Base-by-base conservation (phyloP, 768 basidiomycete genomes). In the Tephrocybe sp. region DNA sequence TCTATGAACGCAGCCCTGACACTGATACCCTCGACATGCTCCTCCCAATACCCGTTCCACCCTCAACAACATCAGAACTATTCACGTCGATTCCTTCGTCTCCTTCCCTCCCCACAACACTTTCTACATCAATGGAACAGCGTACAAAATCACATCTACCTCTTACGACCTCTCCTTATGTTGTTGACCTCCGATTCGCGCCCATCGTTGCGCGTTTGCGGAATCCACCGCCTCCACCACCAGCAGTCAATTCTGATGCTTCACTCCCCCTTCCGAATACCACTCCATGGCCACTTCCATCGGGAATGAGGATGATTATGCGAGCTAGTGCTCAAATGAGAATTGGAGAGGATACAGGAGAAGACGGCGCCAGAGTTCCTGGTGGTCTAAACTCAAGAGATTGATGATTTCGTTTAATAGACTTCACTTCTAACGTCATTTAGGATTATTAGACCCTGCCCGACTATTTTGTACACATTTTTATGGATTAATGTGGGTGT, bases 171-270 rank as follows among this genome's bases (percentile, higher is more conserved):
- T 60, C 74, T 41, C 67, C 72, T 32, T 77, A 82, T 57, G 74
- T 89, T 60, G 61, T 92, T 54, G 86, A 91, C 66, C 71, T 91
- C 46, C 83, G 74, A 16, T 59, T 87, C 30, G 60, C 69, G 6
- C 65, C 77, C 36, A 65, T 91, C 54, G 56, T 87, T 31, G 68
- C 72, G 41, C 85, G 80, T 35, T 63, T 91, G 48, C 76, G 82
- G 50, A 70, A 74, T 50, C 81, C 89, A 10, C 68, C 75, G 9
- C 75, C 76, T 3, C 66, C 70, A 32, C 52, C 64, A 17, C 59
- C 60, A 34, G 46, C 69, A 19, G 60, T 56, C 20, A 55, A 60
- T 36, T 48, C 68, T 13, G 63, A 71, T 40, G 54, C 68, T 30
- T 50, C 73, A 9, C 72, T 86, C 42, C 82, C 84, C 9, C 67